A percentile compares a stretch with the other conserved stretches of the same genome.
Evolutionary conservation across 331 rosid species (phyloP).

Genomic region (Acacia concinna): DNA sequence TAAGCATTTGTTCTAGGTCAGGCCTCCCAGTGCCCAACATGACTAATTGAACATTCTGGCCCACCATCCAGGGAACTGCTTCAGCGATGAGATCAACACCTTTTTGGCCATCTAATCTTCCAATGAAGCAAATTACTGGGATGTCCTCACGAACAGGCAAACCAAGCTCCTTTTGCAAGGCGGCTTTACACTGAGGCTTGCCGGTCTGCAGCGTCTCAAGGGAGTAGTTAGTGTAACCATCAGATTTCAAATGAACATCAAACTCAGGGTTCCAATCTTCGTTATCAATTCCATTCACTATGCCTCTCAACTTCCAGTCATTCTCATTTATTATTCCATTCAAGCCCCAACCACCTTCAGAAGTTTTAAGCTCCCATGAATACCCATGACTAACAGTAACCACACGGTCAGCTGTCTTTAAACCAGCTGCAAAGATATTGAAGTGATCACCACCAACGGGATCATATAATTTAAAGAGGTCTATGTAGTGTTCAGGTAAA

Average conservation of each 20-base stretch:
- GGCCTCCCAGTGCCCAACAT: constrained; percentile 89
- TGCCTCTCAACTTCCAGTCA: constrained; percentile 89
- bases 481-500: constrained; percentile 71
- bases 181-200: constrained; percentile 81
- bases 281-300: constrained; percentile 87
- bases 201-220: constrained; percentile 66
- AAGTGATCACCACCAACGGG: constrained; percentile 96
- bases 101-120: constrained; percentile 87
- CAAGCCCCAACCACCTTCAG: constrained; percentile 97
- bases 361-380: constrained; percentile 84
- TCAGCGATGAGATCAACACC: constrained; percentile 89
- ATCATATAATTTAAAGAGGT: constrained; percentile 68
- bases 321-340: constrained; percentile 72
- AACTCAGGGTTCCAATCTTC: constrained; percentile 79
- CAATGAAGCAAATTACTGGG: constrained; percentile 73
- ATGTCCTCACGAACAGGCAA: constrained; percentile 75
- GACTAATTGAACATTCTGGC: constrained; percentile 77
- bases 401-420: constrained; percentile 79
- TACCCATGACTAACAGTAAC: constrained; percentile 97
- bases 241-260: constrained; percentile 70
- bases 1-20: constrained; percentile 82
- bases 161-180: constrained; percentile 87
- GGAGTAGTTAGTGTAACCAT: constrained; percentile 86
- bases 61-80: constrained; percentile 90
- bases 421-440: constrained; percentile 94